Conservation (phyloP, 805 yeast genomes). For the Candida sonorensis region DNA sequence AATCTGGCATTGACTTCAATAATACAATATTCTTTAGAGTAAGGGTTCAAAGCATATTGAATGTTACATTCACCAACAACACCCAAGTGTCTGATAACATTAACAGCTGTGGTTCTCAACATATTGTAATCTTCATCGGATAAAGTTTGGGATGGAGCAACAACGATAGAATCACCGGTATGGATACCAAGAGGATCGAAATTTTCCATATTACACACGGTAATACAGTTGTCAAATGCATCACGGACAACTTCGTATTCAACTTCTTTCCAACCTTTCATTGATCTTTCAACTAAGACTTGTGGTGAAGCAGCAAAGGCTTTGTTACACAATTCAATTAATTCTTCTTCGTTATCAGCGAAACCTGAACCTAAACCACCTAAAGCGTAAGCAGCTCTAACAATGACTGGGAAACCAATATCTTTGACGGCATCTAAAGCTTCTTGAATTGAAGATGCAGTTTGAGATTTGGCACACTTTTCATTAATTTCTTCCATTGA, state of each 20-base stretch:
- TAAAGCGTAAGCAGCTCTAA: slow-evolving; percentile 93
- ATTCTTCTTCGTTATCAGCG: slow-evolving; percentile 76
- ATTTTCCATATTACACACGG: slow-evolving; percentile 99
- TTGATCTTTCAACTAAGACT: slow-evolving; percentile 90
- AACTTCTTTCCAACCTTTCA: slow-evolving; percentile 99
- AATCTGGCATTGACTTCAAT: slow-evolving; percentile 97
- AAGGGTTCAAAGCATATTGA: slow-evolving; percentile 94
- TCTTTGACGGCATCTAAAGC: slow-evolving; percentile 83
- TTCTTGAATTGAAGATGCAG: slow-evolving; percentile 89
- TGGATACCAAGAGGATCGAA: slow-evolving; percentile 97
- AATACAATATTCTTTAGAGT: slow-evolving; percentile 90
- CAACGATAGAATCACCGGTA: slow-evolving; percentile 98
- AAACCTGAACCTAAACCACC: slow-evolving; percentile 99
- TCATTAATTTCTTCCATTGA: slow-evolving; percentile 93
- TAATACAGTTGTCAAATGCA: slow-evolving; percentile 92
- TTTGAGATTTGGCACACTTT: slow-evolving; percentile 95
- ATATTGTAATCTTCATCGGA: slow-evolving; percentile 97
- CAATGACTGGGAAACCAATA: slow-evolving; percentile 94
- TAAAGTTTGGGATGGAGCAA: slow-evolving; percentile 96
- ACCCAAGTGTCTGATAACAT: slow-evolving; percentile 94
- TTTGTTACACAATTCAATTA: slow-evolving; percentile 82
- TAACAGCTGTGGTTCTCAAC: slow-evolving; percentile 96
- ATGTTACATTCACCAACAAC: slow-evolving; percentile 99
- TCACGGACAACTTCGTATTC: slow-evolving; percentile 98
- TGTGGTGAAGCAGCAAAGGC: slow-evolving; percentile 89